Conservation (phyloP, 2,329 filamentous ascomycete genomes). For the Taxawa tesnikishii region DNA sequence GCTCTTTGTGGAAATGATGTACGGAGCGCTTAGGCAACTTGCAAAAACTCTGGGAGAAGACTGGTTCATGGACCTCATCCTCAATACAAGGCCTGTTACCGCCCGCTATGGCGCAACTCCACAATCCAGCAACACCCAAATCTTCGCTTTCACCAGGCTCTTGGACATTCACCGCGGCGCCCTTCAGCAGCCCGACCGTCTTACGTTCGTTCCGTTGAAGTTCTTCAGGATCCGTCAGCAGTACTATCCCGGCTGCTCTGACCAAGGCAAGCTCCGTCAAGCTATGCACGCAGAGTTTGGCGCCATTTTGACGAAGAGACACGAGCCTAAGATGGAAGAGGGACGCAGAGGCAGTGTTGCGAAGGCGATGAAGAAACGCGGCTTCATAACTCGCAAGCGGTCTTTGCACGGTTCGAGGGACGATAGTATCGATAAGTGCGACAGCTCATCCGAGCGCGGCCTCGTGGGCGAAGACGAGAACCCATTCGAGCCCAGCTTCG, state of each 20-base stretch:
- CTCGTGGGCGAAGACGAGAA: slow-evolving; percentile 8
- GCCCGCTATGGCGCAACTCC: slow-evolving; percentile 16
- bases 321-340: slow-evolving; percentile 6
- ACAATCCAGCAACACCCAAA: slow-evolving; percentile 20
- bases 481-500: slow-evolving; percentile 2
- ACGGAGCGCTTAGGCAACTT: slow-evolving; percentile 17
- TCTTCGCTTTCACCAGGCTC: slow-evolving; percentile 33
- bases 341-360: slow-evolving; percentile 6
- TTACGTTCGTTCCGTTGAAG: slow-evolving; percentile 8
- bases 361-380: slow-evolving; percentile 8
- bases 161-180: slow-evolving; percentile 26
- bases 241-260: slow-evolving; percentile 30
- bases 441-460: slow-evolving; percentile 11
- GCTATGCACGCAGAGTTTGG: slow-evolving; percentile 35
- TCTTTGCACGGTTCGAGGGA: slow-evolving; percentile 4
- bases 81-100: slow-evolving; percentile 27
- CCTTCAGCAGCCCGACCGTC: slow-evolving; percentile 10
- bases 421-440: slow-evolving; percentile 12
- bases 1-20: slow-evolving; percentile 23
- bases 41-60: slow-evolving; percentile 23
- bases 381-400: slow-evolving; percentile 6
- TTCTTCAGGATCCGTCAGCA: slow-evolving; percentile 33
- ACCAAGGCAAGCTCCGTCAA: slow-evolving; percentile 30
- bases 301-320: slow-evolving; percentile 20
- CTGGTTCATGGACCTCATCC: slow-evolving; percentile 29